These are phyloP conservation scores for Eucommia ulmoides DNA, from an alignment of 257 asterid species.

Conservation along the genomic window DNA sequence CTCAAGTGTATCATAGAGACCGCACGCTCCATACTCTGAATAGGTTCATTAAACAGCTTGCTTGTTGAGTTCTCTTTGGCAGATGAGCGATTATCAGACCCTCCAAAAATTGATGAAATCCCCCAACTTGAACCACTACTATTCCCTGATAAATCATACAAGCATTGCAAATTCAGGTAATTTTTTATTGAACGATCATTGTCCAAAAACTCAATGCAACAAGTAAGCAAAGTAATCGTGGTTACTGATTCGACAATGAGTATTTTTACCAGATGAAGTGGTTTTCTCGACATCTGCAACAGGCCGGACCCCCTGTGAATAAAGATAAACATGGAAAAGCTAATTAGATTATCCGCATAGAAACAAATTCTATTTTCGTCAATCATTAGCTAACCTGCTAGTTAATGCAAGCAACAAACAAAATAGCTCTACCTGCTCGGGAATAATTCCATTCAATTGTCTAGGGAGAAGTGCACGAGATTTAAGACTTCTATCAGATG, in stretches of 20 bases:
- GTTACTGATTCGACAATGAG: no score
- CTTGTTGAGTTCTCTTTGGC: conserved; percentile 43
- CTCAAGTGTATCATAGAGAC: conserved; percentile 58
- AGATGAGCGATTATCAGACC: conserved; percentile 43
- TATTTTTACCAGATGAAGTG: conserved; percentile 48
- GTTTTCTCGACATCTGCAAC: conserved; percentile 54
- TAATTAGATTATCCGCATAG: not conserved
- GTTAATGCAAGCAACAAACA: not conserved
- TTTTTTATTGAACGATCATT: no score
- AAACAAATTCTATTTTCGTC: not conserved
- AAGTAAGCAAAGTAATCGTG: no score
- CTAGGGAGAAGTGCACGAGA: conserved; percentile 58
- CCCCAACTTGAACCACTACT: conserved; percentile 74
- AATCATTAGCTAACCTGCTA: not conserved
- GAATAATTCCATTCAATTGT: conserved; percentile 65
- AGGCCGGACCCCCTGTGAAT: conserved; percentile 45
- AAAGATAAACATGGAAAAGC: conserved; percentile 14
- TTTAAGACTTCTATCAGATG: conserved; percentile 47
- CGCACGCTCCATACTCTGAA: conserved; percentile 41
- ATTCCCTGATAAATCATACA: conserved; percentile 28
- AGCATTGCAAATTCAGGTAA: conserved; percentile 8
- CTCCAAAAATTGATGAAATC: conserved; percentile 86
- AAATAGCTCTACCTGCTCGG: conserved; percentile 56
- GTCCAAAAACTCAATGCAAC: no score
- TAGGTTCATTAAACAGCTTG: conserved; percentile 42